Evolutionary conservation across 2,329 filamentous ascomycete genomes (phyloP), one percentile per base, ranked within the genome.

Genomic region (Arthroderma sp.): DNA sequence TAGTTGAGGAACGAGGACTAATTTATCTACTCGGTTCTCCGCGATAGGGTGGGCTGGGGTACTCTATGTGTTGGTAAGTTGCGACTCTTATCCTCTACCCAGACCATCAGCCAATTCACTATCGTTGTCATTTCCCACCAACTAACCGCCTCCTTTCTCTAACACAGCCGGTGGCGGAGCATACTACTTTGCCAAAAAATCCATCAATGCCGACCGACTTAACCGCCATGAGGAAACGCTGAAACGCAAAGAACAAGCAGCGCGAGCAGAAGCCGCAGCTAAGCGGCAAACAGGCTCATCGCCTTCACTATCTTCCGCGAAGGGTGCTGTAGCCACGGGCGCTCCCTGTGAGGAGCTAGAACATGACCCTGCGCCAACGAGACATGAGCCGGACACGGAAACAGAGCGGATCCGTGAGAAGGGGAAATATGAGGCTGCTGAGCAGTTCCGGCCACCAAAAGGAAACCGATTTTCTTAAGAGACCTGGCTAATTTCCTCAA

Each of bases 141-240:
- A 10, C 10, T 31, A 9, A 47, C 43, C 48, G 42, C 53, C 41
- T 44, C 40, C 22, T 32, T 33, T 56, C 43, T 44, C 40, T 38
- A 42, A 27, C 41, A 39, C 59, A 87, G 86, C 88, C 53, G 91
- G 89, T 59, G 91, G 79, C 52, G 85, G 82, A 51, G 87, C 89
- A 57, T 98, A 96, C 73, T 87, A 85, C 71, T 94, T 95, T 62
- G 91, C 91, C 52, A 98, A 98, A 74, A 76, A 78, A 60, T 81
- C 81, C 63, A 94, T 98, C 74, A 94, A 95, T 61, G 84, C 84
- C 54, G 87, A 95, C 65, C 84, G 89, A 52, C 73, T 77, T 49
- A 70, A 77, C 49, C 78, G 85, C 57, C 77, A 83, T 52, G 75
- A 83, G 55, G 79, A 83, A 10, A 56, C 61, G 36, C 55, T 63